Base-by-base conservation (phyloP, 2,329 filamentous ascomycete genomes). In the Penicillium decumbens region DNA sequence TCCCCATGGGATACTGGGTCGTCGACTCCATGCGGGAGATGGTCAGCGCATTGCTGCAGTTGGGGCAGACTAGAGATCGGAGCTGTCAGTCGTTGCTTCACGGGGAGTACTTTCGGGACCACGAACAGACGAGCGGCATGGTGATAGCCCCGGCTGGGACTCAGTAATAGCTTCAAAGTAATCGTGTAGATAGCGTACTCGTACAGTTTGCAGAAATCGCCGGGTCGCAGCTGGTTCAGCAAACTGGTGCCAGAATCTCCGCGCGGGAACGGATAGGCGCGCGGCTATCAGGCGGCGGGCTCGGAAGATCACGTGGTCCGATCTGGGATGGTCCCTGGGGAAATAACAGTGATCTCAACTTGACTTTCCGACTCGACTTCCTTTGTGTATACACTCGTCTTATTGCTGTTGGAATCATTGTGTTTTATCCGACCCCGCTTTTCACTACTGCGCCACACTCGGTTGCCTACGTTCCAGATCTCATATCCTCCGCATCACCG, bases 1-100 rank as follows among this genome's bases (percentile, higher is more conserved):
- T 65, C 2, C 74, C 75, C 37, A 69, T 55, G 12, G 72, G 71
- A 47, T 72, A 65, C 45, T 68, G 62, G 1, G 62, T 61, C 13
- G 67, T 67, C 4, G 69, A 60, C 8, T 72, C 67, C 2, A 66
- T 65, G 43, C 70, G 69, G 38, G 73, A 72, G 43, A 77, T 72
- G 10, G 74, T 76, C 47, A 77, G 67, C 55, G 66, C 71, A 67
- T 77, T 77, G 63, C 70, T 73, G 66, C 75, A 77, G 55, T 75
- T 73, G 10, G 75, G 75, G 50, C 75, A 77, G 60, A 77, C 75
- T 77, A 49, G 43, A 44, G 35, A 24, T 41, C 48, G 10, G 23
- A 20, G 27, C 15, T 41, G 52, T 67, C 49, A 65, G 61, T 50
- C 42, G 44, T 27, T 41, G 44, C 40, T 43, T 46, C 38, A 35